Evolutionary conservation across 108 stramenopile species (phyloP).

Genomic region (Nitzschia sp.): DNA sequence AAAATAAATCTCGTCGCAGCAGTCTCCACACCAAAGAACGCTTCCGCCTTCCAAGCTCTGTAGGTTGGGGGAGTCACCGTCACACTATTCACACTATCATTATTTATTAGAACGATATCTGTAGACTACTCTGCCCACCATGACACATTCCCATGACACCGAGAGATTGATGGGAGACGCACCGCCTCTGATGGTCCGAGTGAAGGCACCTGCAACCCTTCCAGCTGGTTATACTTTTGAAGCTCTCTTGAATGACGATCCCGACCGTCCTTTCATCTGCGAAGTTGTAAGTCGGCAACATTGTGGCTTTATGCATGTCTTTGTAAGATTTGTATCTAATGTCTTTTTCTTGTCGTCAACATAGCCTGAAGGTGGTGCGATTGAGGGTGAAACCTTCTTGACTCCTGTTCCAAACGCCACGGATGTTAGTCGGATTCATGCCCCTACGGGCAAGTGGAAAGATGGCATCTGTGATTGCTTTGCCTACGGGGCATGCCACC

Average conservation of each 20-base stretch:
- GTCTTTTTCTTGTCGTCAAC: background rate
- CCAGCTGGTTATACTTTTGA: constrained; percentile 70
- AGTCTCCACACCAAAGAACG: no score
- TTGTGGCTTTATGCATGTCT: background rate
- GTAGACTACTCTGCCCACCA: background rate
- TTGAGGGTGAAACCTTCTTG: constrained; percentile 76
- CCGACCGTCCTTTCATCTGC: constrained; percentile 43
- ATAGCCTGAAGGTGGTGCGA: constrained; percentile 72
- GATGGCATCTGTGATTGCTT: constrained; percentile 72
- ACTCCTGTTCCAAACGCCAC: constrained; percentile 51
- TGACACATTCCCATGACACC: background rate
- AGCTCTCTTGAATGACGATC: constrained; percentile 55
- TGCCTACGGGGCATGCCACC: constrained; percentile 63
- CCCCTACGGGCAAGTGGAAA: constrained; percentile 82
- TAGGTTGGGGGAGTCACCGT: no score
- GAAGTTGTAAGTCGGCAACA: constrained; percentile 46
- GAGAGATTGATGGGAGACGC: constrained; percentile 4
- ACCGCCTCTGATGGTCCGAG: constrained; percentile 36
- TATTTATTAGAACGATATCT: no score
- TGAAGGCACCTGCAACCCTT: constrained; percentile 57
- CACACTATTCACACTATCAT: no score
- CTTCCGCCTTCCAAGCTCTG: no score
- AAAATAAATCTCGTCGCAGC: no score
- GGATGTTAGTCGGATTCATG: constrained; percentile 43
- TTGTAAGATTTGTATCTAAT: background rate